Conservation (phyloP, 1,284 basidiomycete genomes). For the Bondarzewia mesenterica region DNA sequence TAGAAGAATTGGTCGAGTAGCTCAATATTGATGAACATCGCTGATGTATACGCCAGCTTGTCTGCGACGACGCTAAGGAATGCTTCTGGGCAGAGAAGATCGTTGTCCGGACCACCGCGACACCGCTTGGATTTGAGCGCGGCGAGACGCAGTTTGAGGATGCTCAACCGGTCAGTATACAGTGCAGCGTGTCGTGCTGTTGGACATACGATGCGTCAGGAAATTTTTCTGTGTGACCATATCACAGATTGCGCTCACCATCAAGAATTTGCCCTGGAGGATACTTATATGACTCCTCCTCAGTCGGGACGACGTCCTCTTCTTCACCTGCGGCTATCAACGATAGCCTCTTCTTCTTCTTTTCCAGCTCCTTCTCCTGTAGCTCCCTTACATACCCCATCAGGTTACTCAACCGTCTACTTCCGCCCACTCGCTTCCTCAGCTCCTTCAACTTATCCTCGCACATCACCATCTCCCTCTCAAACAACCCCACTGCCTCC, state of each 20-base stretch:
- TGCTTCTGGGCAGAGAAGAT: conserved; percentile 91
- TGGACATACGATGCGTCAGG: too few relatives aligned
- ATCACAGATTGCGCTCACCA: conserved; percentile 48
- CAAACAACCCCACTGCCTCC: conserved; percentile 71
- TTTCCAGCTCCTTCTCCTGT: conserved; percentile 77
- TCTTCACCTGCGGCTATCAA: conserved; percentile 25
- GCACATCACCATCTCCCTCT: conserved; percentile 80
- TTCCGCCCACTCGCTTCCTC: conserved; percentile 78
- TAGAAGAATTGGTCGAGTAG: conserved; percentile 98
- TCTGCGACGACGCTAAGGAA: conserved; percentile 97
- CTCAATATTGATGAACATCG: conserved; percentile 99
- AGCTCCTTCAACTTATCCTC: conserved; percentile 85
- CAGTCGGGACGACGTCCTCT: conserved; percentile 35
- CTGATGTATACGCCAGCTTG: conserved; percentile 92
- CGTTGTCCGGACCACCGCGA: conserved; percentile 76
- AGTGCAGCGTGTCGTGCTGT: conserved; percentile 88
- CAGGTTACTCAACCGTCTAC: conserved; percentile 69
- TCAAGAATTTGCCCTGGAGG: conserved; percentile 87
- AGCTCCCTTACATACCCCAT: conserved; percentile 78
- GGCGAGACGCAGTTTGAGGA: conserved; percentile 79
- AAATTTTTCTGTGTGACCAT: conserved; percentile 4
- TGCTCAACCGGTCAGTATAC: conserved; percentile 72
- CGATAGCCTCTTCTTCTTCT: conserved; percentile 39
- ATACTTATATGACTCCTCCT: conserved; percentile 75
- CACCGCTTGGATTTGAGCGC: conserved; percentile 88